Conservation (phyloP, 257 asterid genomes). For the Fraxinus anomala region DNA sequence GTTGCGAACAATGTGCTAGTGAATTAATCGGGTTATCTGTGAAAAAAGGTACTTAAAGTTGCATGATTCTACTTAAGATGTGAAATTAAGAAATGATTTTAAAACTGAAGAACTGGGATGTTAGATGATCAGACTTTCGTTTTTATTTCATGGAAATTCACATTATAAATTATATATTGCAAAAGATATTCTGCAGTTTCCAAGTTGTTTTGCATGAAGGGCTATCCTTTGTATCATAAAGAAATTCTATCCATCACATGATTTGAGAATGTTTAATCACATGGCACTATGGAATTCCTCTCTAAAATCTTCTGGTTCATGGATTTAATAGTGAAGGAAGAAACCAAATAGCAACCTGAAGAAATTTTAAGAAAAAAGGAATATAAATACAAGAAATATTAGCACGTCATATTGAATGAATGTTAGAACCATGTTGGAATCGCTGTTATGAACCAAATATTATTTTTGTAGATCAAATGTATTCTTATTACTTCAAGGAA, state of each 20-base stretch:
- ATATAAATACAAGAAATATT: too few species aligned
- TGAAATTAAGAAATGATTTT: not conserved
- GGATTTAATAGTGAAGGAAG: not conserved
- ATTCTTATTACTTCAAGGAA: too few species aligned
- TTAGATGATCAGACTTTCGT: not conserved
- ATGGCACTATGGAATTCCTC: not conserved
- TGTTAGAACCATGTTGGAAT: too few species aligned
- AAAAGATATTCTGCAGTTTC: not conserved
- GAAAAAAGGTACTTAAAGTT: constrained; percentile 1
- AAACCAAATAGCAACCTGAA: too few species aligned
- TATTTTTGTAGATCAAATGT: too few species aligned
- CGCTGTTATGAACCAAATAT: too few species aligned
- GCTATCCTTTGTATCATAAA: not conserved
- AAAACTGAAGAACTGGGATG: not conserved
- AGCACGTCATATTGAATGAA: too few species aligned
- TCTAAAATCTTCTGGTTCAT: not conserved
- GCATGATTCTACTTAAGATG: not conserved
- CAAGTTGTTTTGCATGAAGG: not conserved
- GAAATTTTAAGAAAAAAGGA: too few species aligned
- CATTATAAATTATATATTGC: not conserved
- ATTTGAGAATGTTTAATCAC: too few species aligned
- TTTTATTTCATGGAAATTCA: not conserved
- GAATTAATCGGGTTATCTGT: constrained; percentile 19
- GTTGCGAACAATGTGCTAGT: not conserved
- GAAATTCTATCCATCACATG: not conserved